phyloP scores from a whole-genome alignment of 768 basidiomycete genomes.

The Hypholoma fasciculare region DNA sequence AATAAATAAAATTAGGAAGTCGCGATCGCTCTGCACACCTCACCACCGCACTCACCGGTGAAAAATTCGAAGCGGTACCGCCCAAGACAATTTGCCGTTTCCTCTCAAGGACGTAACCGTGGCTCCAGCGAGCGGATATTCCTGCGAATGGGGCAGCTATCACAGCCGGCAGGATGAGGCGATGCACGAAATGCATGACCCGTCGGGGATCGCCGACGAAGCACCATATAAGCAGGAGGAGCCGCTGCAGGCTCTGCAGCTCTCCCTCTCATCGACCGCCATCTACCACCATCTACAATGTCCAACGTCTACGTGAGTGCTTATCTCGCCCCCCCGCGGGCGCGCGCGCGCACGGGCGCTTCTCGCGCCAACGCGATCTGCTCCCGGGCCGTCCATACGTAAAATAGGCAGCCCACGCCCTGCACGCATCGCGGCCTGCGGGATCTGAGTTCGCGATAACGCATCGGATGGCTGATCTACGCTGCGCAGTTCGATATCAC shows the following conservation, averaged over 20 bases:
- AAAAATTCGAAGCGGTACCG: too few species aligned
- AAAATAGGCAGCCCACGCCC: not conserved
- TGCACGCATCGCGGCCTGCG: not conserved
- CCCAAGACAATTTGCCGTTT: too few species aligned
- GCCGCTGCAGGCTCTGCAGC: not conserved
- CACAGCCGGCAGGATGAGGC: not conserved
- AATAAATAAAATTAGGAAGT: too few species aligned
- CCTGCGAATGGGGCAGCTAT: not conserved
- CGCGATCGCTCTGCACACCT: too few species aligned
- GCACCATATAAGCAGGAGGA: not conserved
- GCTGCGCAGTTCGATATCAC: conserved; percentile 62
- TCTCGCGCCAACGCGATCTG: too few species aligned
- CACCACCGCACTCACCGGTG: too few species aligned
- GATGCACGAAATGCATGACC: not conserved
- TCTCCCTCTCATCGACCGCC: not conserved
- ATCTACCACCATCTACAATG: not conserved
- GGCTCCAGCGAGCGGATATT: too few species aligned
- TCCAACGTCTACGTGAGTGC: conserved; percentile 4
- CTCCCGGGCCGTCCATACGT: too few species aligned
- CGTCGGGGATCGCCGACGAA: conserved; percentile 3
- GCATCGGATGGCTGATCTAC: too few species aligned
- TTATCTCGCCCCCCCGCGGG: not conserved
- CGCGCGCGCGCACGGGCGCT: too few species aligned
- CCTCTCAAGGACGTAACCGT: too few species aligned
- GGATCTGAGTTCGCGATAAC: not conserved